Evolutionary conservation across 768 basidiomycete genomes (phyloP), one percentile per base, ranked within the genome.

Genomic region (Kwoniella pini): DNA sequence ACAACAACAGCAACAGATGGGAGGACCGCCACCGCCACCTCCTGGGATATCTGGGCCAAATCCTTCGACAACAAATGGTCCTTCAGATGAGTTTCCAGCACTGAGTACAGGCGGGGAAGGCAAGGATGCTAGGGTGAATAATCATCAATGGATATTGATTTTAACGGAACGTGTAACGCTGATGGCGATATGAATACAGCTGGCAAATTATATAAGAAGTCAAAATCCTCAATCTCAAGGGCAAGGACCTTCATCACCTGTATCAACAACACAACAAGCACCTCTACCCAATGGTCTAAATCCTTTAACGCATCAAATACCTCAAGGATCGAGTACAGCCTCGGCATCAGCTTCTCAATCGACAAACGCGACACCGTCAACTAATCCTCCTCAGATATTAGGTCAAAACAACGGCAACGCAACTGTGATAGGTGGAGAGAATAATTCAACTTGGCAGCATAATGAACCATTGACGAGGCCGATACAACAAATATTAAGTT

Each of bases 401-500:
- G 49, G 19, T 42, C 9, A 28, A 17, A 27, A 27, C 19, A 42
- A 42, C n/a, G 19, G 19, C n/a, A 42, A 42, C 6, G 6, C n/a
- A 17, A 42, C 7, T 42, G 40, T 36, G 33, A 36, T 36, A 24
- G 24, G 24, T 46, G 19, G 19, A 26, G 45, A 28, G 11, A 24
- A 27, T 24, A 65, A 70, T 30, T 53, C 62, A 30, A 51, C 71
- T 48, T 69, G 65, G 68, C 46, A 43, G 53, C 19, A 53, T 50
- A 58, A 40, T 61, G 66, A 71, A 63, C 70, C 66, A 12, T 46
- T 75, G 24, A 40, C 66, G 4, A 54, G 74, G 46, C 92, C 94
- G 1, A 91, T 91, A 44, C 90, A 96, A 76, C 94, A 98, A 79
- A 85, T 98, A 15, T 84, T 96, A 40, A 85, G 90, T 67, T 89